Conservation (phyloP, 768 basidiomycete species). For the Pisolithus microcarpus region DNA sequence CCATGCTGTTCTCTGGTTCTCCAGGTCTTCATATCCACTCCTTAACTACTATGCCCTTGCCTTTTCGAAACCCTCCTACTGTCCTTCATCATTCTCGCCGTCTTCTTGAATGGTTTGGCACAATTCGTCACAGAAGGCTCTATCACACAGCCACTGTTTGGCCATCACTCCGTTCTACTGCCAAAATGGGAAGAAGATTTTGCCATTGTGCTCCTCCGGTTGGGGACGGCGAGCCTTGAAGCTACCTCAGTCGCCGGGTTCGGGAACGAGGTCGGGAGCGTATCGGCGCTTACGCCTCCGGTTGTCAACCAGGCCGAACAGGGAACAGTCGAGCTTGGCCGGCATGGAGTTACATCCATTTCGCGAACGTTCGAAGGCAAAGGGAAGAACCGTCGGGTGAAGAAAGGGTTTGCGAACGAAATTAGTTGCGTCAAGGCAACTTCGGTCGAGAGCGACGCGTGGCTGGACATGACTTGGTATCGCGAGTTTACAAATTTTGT, state of each 20-base stretch:
- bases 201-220: slow-evolving; percentile 58
- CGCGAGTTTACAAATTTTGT: slow-evolving; percentile 32
- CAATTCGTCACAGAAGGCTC: slow-evolving; percentile 59
- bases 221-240: slow-evolving; percentile 71
- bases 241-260: slow-evolving; percentile 65
- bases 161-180: slow-evolving; percentile 34
- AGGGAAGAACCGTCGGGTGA: slow-evolving; percentile 17
- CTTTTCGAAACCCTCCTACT: slow-evolving; percentile 62
- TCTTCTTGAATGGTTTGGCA: slow-evolving; percentile 53
- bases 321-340: slow-evolving; percentile 34
- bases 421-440: slow-evolving; percentile 35
- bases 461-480: slow-evolving; percentile 35
- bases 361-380: slow-evolving; percentile 22
- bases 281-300: slow-evolving; percentile 25
- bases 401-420: slow-evolving; percentile 44
- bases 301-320: slow-evolving; percentile 15
- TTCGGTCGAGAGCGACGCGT: slow-evolving; percentile 31
- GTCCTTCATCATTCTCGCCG: slow-evolving; percentile 48
- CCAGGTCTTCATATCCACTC: slow-evolving; percentile 50
- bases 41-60: slow-evolving; percentile 70
- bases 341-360: slow-evolving; percentile 36
- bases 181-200: slow-evolving; percentile 68
- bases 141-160: slow-evolving; percentile 54
- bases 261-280: slow-evolving; percentile 63
- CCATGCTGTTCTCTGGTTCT: slow-evolving; percentile 50